phyloP scores from a whole-genome alignment of 805 yeast genomes.

The Henningerozyma blattae region DNA sequence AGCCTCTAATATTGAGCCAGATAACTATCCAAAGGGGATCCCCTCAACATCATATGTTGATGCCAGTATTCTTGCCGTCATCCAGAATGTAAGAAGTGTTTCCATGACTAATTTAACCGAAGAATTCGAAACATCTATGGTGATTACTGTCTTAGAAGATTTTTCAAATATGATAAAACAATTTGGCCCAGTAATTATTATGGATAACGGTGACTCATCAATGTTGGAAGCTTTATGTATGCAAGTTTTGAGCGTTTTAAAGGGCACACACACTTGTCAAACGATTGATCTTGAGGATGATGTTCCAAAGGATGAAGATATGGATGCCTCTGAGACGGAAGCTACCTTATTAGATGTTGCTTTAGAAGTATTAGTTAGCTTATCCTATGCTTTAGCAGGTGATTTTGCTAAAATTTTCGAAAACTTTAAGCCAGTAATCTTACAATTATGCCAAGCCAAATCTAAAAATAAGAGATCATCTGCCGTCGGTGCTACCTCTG shows the following conservation, averaged over 20 bases:
- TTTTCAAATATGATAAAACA: slow-evolving; percentile 53
- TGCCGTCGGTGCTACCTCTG: slow-evolving; percentile 85
- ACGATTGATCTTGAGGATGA: slow-evolving; percentile 58
- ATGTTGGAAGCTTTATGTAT: slow-evolving; percentile 57
- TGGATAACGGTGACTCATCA: slow-evolving; percentile 46
- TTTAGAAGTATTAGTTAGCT: slow-evolving; percentile 69
- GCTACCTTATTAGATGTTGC: slow-evolving; percentile 76
- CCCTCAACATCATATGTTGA: slow-evolving; percentile 51
- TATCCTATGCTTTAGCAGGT: slow-evolving; percentile 64
- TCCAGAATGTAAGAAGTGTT: slow-evolving; percentile 53
- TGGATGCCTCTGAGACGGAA: slow-evolving; percentile 44
- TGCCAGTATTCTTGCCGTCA: slow-evolving; percentile 42
- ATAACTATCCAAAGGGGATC: slow-evolving; percentile 49
- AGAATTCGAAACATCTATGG: slow-evolving; percentile 79
- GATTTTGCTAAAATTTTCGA: slow-evolving; percentile 67
- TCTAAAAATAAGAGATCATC: slow-evolving; percentile 67
- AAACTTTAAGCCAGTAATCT: slow-evolving; percentile 55
- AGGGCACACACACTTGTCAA: slow-evolving; percentile 79
- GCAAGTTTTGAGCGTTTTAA: slow-evolving; percentile 59
- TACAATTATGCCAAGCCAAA: slow-evolving; percentile 45
- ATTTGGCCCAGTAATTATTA: slow-evolving; percentile 58
- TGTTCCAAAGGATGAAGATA: slow-evolving; percentile 41
- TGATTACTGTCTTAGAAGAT: slow-evolving; percentile 64
- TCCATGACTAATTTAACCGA: slow-evolving; percentile 54
- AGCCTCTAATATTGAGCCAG: slow-evolving; percentile 35